These are phyloP conservation scores for Gynandropsis gynandra DNA, from an alignment of 345 rosid species.

Conservation along the genomic window DNA sequence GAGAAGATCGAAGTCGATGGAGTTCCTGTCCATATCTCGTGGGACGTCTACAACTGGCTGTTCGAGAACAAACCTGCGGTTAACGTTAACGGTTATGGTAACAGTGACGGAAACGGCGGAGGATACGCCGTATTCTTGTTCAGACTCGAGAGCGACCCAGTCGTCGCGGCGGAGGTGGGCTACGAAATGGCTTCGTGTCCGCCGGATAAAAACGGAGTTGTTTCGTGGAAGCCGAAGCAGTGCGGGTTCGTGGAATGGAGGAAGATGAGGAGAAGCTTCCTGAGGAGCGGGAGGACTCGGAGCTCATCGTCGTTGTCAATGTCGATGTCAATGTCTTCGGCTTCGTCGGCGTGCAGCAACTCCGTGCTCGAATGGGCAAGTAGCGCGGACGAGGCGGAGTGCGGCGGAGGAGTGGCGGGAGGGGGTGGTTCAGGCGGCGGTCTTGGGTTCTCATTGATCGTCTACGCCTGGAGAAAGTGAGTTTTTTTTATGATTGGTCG, in stretches of 20 bases:
- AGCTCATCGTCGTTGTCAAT: conserved; percentile 42
- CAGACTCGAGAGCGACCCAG: conserved; percentile 46
- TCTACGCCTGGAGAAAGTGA: conserved; percentile 92
- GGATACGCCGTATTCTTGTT: conserved; percentile 80
- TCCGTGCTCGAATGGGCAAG: conserved; percentile 97
- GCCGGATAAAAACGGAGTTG: conserved; percentile 22
- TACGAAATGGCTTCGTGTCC: conserved; percentile 9
- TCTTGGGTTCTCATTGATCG: conserved; percentile 65
- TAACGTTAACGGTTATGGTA: neutral
- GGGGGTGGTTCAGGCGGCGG: conserved; percentile 52
- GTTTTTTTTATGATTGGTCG: conserved; percentile 10
- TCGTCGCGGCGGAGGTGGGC: conserved; percentile 6
- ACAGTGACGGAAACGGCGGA: neutral
- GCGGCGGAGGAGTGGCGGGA: conserved; percentile 33
- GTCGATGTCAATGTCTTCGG: conserved; percentile 80
- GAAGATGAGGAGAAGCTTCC: conserved; percentile 71
- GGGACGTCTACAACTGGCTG: conserved; percentile 95
- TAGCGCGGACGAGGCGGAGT: conserved; percentile 32
- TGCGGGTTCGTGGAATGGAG: conserved; percentile 47
- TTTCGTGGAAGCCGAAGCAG: conserved; percentile 33
- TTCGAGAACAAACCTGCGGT: conserved; percentile 35
- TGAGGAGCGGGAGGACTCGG: conserved; percentile 48
- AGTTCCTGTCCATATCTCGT: conserved; percentile 60
- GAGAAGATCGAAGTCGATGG: conserved; percentile 78
- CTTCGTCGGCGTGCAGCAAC: conserved; percentile 68